Conservation (phyloP, 2,329 filamentous ascomycete species). For the Scleromitrula shiraiana region DNA sequence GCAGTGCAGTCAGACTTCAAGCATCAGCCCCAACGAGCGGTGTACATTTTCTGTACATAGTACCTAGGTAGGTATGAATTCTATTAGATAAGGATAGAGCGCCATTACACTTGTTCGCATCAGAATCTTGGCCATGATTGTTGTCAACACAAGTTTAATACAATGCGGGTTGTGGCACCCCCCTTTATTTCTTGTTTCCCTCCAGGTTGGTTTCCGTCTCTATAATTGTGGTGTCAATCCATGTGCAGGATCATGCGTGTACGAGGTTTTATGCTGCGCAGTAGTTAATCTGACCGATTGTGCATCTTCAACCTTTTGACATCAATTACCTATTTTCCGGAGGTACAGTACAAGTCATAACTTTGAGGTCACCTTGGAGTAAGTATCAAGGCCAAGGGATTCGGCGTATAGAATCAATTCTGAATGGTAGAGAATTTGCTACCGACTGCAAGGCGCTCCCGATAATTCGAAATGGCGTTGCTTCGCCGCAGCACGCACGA, state of each 20-base stretch:
- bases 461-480: conserved; percentile 9
- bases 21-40: neutral
- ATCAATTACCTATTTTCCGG: conserved; percentile 2
- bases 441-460: conserved; percentile 9
- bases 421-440: conserved; percentile 8
- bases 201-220: conserved; percentile 9
- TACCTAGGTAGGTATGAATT: neutral
- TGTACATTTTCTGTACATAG: neutral
- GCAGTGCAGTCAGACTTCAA: no score
- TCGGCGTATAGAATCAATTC: neutral
- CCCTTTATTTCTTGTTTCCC: conserved; percentile 8
- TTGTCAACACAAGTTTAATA: conserved; percentile 1
- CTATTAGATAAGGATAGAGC: neutral
- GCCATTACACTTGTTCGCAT: conserved; percentile 6
- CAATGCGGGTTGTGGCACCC: conserved; percentile 1
- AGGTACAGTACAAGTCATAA: conserved; percentile 5
- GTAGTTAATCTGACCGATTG: conserved; percentile 9
- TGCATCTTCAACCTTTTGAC: conserved; percentile 9
- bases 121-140: conserved; percentile 4
- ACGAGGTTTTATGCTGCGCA: conserved; percentile 3
- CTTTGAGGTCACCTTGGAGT: conserved; percentile 7
- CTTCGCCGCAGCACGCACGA: conserved; percentile 7
- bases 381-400: conserved; percentile 6
- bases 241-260: conserved; percentile 8
- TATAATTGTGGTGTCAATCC: conserved; percentile 3